phyloP scores from a whole-genome alignment of 345 rosid species.

The Eucalyptus shirleyi region DNA sequence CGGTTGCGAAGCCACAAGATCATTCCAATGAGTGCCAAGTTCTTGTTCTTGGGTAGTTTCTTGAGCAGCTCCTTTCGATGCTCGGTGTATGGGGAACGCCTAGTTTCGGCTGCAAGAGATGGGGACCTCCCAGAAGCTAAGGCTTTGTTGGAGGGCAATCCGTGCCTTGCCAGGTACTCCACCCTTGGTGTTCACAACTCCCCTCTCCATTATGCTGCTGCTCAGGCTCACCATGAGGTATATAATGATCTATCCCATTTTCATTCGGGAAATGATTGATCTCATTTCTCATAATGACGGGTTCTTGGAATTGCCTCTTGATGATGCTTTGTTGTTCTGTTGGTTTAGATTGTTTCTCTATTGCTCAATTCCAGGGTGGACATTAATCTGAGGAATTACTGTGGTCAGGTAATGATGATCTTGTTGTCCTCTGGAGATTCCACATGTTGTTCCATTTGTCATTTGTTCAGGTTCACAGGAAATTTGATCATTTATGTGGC shows the following conservation, averaged over 20 bases:
- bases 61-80: conserved; percentile 88
- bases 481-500: neutral
- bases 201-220: conserved; percentile 93
- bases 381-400: conserved; percentile 87
- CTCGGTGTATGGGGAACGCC: conserved; percentile 88
- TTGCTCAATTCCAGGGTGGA: conserved; percentile 93
- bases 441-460: neutral
- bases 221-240: conserved; percentile 98
- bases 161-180: conserved; percentile 79
- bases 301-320: neutral
- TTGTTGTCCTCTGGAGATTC: neutral
- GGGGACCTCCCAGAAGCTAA: conserved; percentile 93
- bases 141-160: conserved; percentile 82
- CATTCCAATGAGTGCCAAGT: neutral
- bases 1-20: neutral
- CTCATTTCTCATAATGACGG: neutral
- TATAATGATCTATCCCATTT: neutral
- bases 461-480: neutral
- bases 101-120: conserved; percentile 96
- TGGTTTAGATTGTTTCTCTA: conserved; percentile 69
- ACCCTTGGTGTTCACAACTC: conserved; percentile 91
- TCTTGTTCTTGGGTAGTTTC: neutral
- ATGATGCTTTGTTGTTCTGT: conserved; percentile 1
- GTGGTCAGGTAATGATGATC: conserved; percentile 70
- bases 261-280: neutral